Conservation (phyloP, 2,329 filamentous ascomycete genomes). For the Ophiostoma tasmaniense region DNA sequence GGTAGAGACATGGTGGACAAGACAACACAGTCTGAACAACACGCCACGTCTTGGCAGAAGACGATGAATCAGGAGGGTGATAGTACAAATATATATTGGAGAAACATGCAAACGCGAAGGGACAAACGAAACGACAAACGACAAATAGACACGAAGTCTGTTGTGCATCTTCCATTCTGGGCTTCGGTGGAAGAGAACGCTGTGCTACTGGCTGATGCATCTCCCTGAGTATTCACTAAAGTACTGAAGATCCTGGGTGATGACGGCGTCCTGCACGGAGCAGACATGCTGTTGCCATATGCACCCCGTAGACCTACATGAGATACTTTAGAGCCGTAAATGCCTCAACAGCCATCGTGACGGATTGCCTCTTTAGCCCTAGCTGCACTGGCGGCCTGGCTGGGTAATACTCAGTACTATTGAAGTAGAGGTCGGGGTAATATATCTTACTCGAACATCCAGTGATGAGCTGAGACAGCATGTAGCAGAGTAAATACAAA, state of each 20-base stretch:
- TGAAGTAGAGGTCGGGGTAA: too few relatives aligned
- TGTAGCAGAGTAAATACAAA: neutral
- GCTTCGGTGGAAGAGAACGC: neutral
- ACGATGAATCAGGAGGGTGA: neutral
- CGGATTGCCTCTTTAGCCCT: conserved; percentile 1
- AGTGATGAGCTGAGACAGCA: neutral
- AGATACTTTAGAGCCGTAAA: neutral
- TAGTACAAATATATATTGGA: neutral
- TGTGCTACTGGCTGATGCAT: too few relatives aligned
- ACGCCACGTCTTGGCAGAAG: neutral
- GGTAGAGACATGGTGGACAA: neutral
- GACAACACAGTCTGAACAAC: neutral
- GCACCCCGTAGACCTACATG: too few relatives aligned
- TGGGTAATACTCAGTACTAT: too few relatives aligned
- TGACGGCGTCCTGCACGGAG: too few relatives aligned
- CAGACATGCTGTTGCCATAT: too few relatives aligned
- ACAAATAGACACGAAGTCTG: too few relatives aligned
- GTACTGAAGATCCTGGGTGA: too few relatives aligned
- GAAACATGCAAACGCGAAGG: neutral
- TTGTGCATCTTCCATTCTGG: neutral
- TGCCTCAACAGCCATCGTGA: neutral
- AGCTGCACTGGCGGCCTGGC: neutral
- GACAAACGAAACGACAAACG: too few relatives aligned
- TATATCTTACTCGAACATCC: too few relatives aligned
- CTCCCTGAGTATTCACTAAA: too few relatives aligned